Evolutionary conservation across 108 stramenopile species (phyloP).

Genomic region (Cyclotella choctawhatcheeana): DNA sequence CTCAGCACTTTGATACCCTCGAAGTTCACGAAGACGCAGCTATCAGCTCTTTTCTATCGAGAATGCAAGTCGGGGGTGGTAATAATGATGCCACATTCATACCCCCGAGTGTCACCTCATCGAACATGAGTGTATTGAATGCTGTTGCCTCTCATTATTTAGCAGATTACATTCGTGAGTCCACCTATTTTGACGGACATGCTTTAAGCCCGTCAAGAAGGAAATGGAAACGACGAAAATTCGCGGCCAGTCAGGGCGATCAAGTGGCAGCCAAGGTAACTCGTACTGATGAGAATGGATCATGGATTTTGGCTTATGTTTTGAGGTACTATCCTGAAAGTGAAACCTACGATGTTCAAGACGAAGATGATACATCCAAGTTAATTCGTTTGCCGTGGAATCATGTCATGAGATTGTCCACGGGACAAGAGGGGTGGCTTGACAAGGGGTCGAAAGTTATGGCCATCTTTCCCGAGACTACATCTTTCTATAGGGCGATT

Average conservation of each 20-base stretch:
- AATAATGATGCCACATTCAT: slow-evolving; percentile 21
- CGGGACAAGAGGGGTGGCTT: slow-evolving; percentile 86
- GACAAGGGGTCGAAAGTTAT: slow-evolving; percentile 89
- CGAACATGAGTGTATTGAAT: slow-evolving; percentile 27
- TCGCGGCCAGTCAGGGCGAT: slow-evolving; percentile 84
- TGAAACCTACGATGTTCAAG: slow-evolving; percentile 96
- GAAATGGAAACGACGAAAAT: slow-evolving; percentile 80
- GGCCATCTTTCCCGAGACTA: slow-evolving; percentile 99
- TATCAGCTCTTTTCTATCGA: slow-evolving; percentile 83
- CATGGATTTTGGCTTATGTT: slow-evolving; percentile 93
- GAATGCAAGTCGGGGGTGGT: slow-evolving; percentile 52
- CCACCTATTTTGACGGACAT: slow-evolving; percentile 71
- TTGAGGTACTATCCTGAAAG: slow-evolving; percentile 87
- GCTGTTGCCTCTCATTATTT: slow-evolving; percentile 48
- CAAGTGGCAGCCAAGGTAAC: slow-evolving; percentile 97
- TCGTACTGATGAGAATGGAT: slow-evolving; percentile 94
- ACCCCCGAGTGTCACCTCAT: slow-evolving; percentile 11
- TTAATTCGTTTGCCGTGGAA: slow-evolving; percentile 92
- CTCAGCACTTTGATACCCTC: slow-evolving; percentile 87
- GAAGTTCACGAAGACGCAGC: slow-evolving; percentile 89
- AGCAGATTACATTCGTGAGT: slow-evolving; percentile 76
- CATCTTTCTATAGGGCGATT: slow-evolving; percentile 93
- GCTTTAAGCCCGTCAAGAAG: slow-evolving; percentile 44
- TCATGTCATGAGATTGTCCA: slow-evolving; percentile 90
- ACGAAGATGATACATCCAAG: slow-evolving; percentile 94